Evolutionary conservation across 768 basidiomycete species (phyloP).

Genomic region (Mycena haematopus): DNA sequence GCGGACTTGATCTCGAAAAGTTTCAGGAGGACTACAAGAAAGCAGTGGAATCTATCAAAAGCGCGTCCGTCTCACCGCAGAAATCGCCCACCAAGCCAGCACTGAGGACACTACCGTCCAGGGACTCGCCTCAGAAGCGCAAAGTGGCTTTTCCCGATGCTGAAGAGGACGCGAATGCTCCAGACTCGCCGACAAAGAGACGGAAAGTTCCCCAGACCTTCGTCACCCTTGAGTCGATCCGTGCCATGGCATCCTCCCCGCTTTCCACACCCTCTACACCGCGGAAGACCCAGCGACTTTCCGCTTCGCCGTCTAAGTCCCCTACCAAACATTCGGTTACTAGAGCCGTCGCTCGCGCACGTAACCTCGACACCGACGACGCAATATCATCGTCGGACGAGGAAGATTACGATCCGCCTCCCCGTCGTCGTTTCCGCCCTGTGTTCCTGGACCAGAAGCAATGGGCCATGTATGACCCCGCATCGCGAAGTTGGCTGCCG

Average conservation of each 20-base stretch:
- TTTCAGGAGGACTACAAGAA: slow-evolving; percentile 28
- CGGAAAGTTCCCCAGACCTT: slow-evolving; percentile 37
- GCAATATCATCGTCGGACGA: slow-evolving; percentile 25
- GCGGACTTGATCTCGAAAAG: slow-evolving; percentile 3
- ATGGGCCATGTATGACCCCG: slow-evolving; percentile 53
- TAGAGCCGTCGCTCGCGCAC: background rate
- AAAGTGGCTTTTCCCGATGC: slow-evolving; percentile 33
- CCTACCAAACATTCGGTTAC: slow-evolving; percentile 29
- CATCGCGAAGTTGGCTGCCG: slow-evolving; percentile 26
- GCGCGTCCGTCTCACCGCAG: slow-evolving; percentile 29
- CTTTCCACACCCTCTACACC: slow-evolving; percentile 3
- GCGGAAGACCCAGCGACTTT: slow-evolving; percentile 9
- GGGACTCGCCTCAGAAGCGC: slow-evolving; percentile 48
- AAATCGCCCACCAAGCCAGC: slow-evolving; percentile 22
- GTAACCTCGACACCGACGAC: slow-evolving; percentile 11
- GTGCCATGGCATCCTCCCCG: slow-evolving; percentile 23
- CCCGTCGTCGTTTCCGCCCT: slow-evolving; percentile 52
- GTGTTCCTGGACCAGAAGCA: slow-evolving; percentile 57
- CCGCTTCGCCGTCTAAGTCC: slow-evolving; percentile 18
- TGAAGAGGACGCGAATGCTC: slow-evolving; percentile 39
- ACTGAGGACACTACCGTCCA: slow-evolving; percentile 42
- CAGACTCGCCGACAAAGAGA: slow-evolving; percentile 52
- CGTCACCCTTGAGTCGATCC: slow-evolving; percentile 26
- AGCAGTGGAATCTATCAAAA: slow-evolving; percentile 31
- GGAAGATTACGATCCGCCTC: slow-evolving; percentile 27